Conservation (phyloP, 1,284 basidiomycete genomes). For the Trametes polyzona region DNA sequence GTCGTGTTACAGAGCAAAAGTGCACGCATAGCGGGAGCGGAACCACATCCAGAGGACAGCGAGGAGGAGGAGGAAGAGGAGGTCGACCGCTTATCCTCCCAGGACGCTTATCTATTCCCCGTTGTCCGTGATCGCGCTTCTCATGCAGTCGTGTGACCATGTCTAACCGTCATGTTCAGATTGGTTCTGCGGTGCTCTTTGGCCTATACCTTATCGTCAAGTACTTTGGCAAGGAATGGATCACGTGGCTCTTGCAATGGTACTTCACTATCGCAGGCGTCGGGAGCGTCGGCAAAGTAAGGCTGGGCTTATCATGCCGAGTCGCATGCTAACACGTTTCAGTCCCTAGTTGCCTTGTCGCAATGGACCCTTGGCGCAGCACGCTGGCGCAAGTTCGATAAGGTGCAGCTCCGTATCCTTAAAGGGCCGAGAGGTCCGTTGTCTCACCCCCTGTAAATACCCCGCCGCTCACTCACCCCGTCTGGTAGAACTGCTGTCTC, state of each 20-base stretch:
- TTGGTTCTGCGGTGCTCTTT: constrained; percentile 68
- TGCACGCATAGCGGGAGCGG: constrained; percentile 18
- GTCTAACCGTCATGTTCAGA: constrained; percentile 39
- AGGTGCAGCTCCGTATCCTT: constrained; percentile 45
- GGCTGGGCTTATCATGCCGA: constrained; percentile 20
- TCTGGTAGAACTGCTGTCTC: constrained; percentile 43
- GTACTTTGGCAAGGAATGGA: constrained; percentile 82
- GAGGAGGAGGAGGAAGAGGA: constrained; percentile 55
- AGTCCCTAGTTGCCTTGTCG: constrained; percentile 56
- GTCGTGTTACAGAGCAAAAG: constrained; percentile 10
- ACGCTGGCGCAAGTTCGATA: constrained; percentile 59
- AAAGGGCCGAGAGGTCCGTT: constrained; percentile 50
- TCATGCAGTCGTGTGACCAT: constrained; percentile 10
- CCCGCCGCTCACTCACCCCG: background rate
- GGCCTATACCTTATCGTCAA: constrained; percentile 74
- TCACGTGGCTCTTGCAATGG: constrained; percentile 78
- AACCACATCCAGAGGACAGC: constrained; percentile 30
- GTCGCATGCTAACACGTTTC: constrained; percentile 12
- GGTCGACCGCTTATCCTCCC: constrained; percentile 61
- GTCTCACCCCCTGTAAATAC: background rate
- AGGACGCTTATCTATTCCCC: constrained; percentile 80
- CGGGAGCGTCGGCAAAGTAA: constrained; percentile 72
- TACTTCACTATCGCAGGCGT: constrained; percentile 75
- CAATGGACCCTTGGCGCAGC: constrained; percentile 49
- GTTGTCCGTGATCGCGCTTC: constrained; percentile 48